Conservation (phyloP, 495 filamentous ascomycete species). For the Hypoxylon fragiforme region DNA sequence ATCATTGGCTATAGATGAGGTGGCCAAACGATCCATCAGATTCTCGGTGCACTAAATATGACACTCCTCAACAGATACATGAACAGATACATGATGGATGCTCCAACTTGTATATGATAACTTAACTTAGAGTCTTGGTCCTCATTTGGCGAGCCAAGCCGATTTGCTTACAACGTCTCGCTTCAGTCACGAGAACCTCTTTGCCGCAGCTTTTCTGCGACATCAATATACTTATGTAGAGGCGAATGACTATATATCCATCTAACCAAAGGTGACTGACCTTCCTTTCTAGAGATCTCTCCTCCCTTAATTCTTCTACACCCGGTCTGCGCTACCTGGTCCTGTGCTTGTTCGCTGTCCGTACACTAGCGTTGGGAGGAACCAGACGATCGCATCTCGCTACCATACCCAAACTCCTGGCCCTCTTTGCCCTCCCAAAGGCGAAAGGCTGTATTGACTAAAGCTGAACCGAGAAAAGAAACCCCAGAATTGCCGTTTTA, state of each 20-base stretch:
- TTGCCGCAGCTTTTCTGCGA: slow-evolving; percentile 37
- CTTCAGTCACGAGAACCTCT: slow-evolving; percentile 36
- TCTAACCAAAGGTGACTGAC: slow-evolving; percentile 34
- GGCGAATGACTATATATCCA: slow-evolving; percentile 31
- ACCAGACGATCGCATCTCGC: slow-evolving; percentile 32
- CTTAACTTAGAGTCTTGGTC: slow-evolving; percentile 20
- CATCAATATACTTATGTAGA: slow-evolving; percentile 39
- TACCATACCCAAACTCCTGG: slow-evolving; percentile 12
- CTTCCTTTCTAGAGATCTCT: slow-evolving; percentile 43
- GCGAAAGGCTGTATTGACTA: slow-evolving; percentile 13
- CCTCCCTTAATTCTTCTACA: slow-evolving; percentile 29
- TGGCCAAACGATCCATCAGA: slow-evolving; percentile 19
- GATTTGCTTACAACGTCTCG: slow-evolving; percentile 33
- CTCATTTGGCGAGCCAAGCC: slow-evolving; percentile 25
- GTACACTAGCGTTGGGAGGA: slow-evolving; percentile 22
- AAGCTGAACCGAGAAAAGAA: slow-evolving; percentile 24
- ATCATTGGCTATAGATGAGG: slow-evolving; percentile 12
- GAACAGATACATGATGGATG: slow-evolving; percentile 20
- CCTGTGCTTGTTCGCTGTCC: slow-evolving; percentile 28
- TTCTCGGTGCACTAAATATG: slow-evolving; percentile 8
- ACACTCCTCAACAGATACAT: slow-evolving; percentile 13
- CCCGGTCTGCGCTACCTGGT: slow-evolving; percentile 36
- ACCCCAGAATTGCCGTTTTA: slow-evolving; percentile 28
- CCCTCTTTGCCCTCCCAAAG: neutral
- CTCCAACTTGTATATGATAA: slow-evolving; percentile 32